Conservation (phyloP, 371 early-diverging fungal genomes). For the Mucor racemosus region DNA sequence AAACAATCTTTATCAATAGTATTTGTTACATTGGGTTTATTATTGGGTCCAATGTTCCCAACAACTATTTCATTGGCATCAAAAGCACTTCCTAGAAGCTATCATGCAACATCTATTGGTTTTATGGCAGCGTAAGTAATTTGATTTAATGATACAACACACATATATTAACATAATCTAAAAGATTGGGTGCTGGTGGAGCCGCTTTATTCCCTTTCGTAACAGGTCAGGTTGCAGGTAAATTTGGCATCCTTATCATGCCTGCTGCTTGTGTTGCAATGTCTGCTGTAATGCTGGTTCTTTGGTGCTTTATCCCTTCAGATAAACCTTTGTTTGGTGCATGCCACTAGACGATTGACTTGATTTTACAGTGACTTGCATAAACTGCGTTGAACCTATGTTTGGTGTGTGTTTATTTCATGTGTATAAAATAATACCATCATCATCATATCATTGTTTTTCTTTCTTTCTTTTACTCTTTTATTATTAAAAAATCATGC, state of each 20-base stretch:
- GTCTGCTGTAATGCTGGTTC: slow-evolving; percentile 25
- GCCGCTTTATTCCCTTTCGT: slow-evolving; percentile 46
- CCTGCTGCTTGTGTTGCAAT: slow-evolving; percentile 31
- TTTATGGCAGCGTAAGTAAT: slow-evolving; percentile 38
- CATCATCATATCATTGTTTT: too few relatives aligned
- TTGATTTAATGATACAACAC: too few relatives aligned
- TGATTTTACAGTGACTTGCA: not conserved
- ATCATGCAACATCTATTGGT: slow-evolving; percentile 42
- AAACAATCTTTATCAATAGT: slow-evolving; percentile 1
- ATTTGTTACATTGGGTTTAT: slow-evolving; percentile 29
- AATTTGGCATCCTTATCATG: slow-evolving; percentile 36
- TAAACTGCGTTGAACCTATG: not conserved
- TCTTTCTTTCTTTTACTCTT: too few relatives aligned
- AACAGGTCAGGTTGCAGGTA: slow-evolving; percentile 36
- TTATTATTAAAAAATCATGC: not conserved
- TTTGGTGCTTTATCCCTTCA: slow-evolving; percentile 40
- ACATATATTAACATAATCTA: slow-evolving; percentile 5
- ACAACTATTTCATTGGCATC: slow-evolving; percentile 41
- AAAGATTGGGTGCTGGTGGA: slow-evolving; percentile 39
- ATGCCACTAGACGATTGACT: not conserved
- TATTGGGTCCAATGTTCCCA: slow-evolving; percentile 46
- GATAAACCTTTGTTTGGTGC: slow-evolving; percentile 31
- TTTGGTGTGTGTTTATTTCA: too few relatives aligned
- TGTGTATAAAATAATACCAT: not conserved
- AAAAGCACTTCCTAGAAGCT: slow-evolving; percentile 34